Conservation (phyloP, 108 stramenopile genomes). For the Skeletonema marinoi region DNA sequence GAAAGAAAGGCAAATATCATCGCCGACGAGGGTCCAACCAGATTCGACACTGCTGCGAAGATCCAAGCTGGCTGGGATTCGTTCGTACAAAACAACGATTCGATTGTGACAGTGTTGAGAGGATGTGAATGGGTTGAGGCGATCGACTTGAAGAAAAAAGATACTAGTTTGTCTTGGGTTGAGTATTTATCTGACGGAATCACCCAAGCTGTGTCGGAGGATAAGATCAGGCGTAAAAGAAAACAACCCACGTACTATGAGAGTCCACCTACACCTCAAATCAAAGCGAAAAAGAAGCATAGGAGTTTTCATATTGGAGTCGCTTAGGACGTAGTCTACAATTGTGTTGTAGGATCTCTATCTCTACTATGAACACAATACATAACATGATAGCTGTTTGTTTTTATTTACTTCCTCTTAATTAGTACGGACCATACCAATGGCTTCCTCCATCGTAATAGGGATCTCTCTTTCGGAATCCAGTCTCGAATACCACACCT, state of each 20-base stretch:
- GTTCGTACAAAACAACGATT: not conserved
- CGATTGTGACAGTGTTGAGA: not conserved
- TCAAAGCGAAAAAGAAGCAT: not conserved
- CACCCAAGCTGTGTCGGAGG: not conserved
- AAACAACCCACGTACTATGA: not conserved
- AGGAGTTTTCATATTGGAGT: not conserved
- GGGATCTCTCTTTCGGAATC: constrained; percentile 79
- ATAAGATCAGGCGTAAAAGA: not conserved
- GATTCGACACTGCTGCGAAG: too few species aligned
- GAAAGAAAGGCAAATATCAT: not conserved
- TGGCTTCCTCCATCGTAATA: constrained; percentile 75
- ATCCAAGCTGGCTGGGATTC: not conserved
- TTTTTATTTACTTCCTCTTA: not conserved
- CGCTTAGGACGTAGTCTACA: not conserved
- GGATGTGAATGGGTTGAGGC: not conserved
- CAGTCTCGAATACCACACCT: constrained; percentile 87
- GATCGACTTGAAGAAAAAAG: not conserved
- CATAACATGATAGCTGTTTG: not conserved
- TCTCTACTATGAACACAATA: not conserved
- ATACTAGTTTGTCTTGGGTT: not conserved
- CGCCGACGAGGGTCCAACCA: not conserved
- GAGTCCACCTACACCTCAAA: not conserved
- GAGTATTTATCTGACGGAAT: not conserved
- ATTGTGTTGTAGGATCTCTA: not conserved
- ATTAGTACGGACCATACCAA: constrained; percentile 66